Conservation (phyloP, 352 stramenopile species). For the Thalassiosira allenii region DNA sequence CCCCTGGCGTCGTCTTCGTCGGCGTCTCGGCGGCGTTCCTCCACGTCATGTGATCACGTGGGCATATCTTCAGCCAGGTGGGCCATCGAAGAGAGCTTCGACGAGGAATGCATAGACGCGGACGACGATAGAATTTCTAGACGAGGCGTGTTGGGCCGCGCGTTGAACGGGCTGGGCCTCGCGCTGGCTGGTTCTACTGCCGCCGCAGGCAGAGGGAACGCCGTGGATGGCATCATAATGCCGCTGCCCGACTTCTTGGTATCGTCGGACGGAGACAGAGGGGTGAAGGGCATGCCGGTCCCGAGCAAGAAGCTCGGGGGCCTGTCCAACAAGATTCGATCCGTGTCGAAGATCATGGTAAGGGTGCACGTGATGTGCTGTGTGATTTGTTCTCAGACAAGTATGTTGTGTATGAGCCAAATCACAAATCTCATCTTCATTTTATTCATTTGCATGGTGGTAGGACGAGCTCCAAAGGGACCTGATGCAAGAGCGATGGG, state of each 20-base stretch:
- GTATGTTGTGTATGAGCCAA: too few species aligned
- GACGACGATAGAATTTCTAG: conserved; percentile 1
- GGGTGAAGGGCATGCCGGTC: conserved; percentile 59
- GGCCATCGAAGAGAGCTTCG: neutral
- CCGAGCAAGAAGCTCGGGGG: conserved; percentile 57
- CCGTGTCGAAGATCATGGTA: conserved; percentile 63
- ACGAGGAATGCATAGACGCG: too few species aligned
- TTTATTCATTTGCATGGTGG: too few species aligned
- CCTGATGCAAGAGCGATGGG: conserved; percentile 85
- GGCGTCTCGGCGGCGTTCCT: neutral
- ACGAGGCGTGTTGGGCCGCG: conserved; percentile 23
- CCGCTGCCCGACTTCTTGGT: conserved; percentile 36
- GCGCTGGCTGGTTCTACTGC: conserved; percentile 9
- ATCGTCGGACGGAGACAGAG: conserved; percentile 31
- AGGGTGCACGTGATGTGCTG: too few species aligned
- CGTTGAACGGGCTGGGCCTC: conserved; percentile 20
- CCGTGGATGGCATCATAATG: conserved; percentile 9
- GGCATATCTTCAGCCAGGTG: neutral
- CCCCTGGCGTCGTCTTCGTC: neutral
- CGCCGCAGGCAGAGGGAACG: conserved; percentile 20
- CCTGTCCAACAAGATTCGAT: conserved; percentile 62
- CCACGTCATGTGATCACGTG: neutral
- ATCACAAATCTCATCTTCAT: too few species aligned
- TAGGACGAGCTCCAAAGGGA: conserved; percentile 82
- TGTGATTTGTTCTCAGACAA: too few species aligned